These are phyloP conservation scores for Phytophthora pini DNA, from an alignment of 352 stramenopile genomes.

Conservation along the genomic window DNA sequence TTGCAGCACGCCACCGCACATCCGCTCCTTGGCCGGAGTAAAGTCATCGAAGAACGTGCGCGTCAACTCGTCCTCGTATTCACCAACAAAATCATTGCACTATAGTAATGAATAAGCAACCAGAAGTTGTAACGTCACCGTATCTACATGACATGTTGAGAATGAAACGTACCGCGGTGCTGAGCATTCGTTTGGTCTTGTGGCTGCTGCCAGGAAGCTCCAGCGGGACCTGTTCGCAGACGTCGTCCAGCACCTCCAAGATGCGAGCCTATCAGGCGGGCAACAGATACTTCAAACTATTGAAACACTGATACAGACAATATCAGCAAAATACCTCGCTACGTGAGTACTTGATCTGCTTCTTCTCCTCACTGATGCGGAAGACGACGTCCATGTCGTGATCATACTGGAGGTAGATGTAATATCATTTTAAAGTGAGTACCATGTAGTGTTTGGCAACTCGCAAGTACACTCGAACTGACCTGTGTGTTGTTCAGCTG, in stretches of 20 bases:
- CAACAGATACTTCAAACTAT: neutral
- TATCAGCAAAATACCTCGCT: constrained; percentile 57
- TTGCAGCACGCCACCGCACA: constrained; percentile 59
- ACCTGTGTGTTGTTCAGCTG: constrained; percentile 81
- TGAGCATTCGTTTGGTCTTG: constrained; percentile 69
- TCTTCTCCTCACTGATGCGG: constrained; percentile 89
- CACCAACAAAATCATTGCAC: constrained; percentile 81
- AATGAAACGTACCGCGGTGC: constrained; percentile 47
- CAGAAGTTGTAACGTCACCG: neutral
- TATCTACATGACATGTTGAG: neutral
- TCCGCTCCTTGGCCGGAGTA: constrained; percentile 61
- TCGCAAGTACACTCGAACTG: constrained; percentile 1
- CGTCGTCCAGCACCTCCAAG: constrained; percentile 81
- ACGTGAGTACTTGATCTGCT: constrained; percentile 83
- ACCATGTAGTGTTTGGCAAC: neutral
- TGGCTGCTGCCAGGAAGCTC: constrained; percentile 42
- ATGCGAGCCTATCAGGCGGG: constrained; percentile 61
- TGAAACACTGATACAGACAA: too few species aligned
- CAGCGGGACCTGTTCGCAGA: constrained; percentile 66
- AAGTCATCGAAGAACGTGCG: constrained; percentile 82
- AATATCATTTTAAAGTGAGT: too few species aligned
- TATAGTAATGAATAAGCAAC: constrained; percentile 24
- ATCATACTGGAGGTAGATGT: constrained; percentile 50
- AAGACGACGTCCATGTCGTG: constrained; percentile 88
- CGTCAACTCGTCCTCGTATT: constrained; percentile 85